Base-by-base conservation (phyloP, 2,329 filamentous ascomycete species). In the Nakataea oryzae region DNA sequence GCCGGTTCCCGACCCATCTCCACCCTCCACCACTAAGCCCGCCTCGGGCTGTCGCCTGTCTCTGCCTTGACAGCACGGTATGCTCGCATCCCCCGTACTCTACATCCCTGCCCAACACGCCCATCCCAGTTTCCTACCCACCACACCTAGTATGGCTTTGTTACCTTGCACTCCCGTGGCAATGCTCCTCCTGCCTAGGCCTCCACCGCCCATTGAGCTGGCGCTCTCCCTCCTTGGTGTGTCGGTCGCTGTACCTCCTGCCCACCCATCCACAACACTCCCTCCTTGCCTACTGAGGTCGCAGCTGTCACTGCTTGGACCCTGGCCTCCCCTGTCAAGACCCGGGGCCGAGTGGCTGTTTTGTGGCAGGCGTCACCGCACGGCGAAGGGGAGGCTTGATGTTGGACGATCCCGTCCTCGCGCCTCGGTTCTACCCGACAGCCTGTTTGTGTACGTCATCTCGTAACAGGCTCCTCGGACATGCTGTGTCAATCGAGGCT, bases 401-500 rank as follows among this genome's bases (percentile, higher is more conserved):
- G 41, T 58, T 54, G 21, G 24, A 56, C 59, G 50, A 56, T 17
- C 41, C 59, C 26, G 24, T 47, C 50, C n/a, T 61, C 41, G n/a
- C 27, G 29, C 47, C 14, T 56, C 24, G 29, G 27, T 61, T 54
- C 24, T 56, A 8, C 29, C 29, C 29, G 13, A 26, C 26, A 26
- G 12, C 58, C 34, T 54, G 32, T 28, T 17, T 62, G 60, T 58
- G 63, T 62, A 60, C 63, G 64, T 63, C 58, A 64, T 64, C 63
- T 61, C 60, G 60, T 57, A 59, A 63, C 56, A 62, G 63, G 28
- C 21, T 27, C 57, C 26, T n/a, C 54, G 62, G 57, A 29, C n/a
- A 26, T 58, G 57, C 57, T 9, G 57, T 58, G 57, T 58, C 57
- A 34, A 58, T 34, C n/a, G 30, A 30, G 24, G 57, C 30, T 58